phyloP scores from a whole-genome alignment of 371 early-diverging fungal genomes.

The Syncephalastrum contaminatum region DNA sequence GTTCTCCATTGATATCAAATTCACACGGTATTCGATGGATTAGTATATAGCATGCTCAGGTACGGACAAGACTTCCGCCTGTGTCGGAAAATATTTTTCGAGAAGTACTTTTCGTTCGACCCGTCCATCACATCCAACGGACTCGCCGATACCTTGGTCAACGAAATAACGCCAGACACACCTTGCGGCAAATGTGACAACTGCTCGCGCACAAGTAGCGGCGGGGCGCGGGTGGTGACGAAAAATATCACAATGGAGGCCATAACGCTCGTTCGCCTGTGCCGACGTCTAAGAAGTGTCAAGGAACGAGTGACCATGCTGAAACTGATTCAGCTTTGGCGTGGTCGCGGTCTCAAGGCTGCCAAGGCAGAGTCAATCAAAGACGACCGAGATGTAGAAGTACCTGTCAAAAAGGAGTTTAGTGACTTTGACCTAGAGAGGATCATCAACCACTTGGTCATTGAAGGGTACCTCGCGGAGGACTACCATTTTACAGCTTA shows the following conservation, averaged over 20 bases:
- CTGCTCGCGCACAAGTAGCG: constrained; percentile 27
- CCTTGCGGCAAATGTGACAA: constrained; percentile 58
- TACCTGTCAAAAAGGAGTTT: constrained; percentile 34
- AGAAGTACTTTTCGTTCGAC: constrained; percentile 56
- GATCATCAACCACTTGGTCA: constrained; percentile 50
- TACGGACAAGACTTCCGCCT: constrained; percentile 65
- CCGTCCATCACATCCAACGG: constrained; percentile 10
- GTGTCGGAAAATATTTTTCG: constrained; percentile 70
- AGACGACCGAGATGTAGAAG: constrained; percentile 23
- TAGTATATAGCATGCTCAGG: constrained; percentile 61
- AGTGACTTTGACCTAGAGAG: constrained; percentile 41
- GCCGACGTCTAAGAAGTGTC: constrained; percentile 24
- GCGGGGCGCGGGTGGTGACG: constrained; percentile 1
- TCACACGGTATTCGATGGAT: neutral
- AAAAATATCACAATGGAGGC: constrained; percentile 41
- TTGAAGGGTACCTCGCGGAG: constrained; percentile 50
- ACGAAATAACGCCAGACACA: constrained; percentile 32
- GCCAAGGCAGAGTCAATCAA: constrained; percentile 32
- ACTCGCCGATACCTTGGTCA: constrained; percentile 22
- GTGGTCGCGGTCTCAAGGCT: constrained; percentile 42
- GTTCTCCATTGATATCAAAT: neutral
- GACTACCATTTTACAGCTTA: constrained; percentile 62
- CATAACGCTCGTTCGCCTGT: constrained; percentile 45
- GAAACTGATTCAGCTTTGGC: constrained; percentile 49
- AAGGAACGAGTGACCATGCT: constrained; percentile 53